Percentiles rank a stretch among this genome's conserved stretches.
phyloP scores from a whole-genome alignment of 1,139 yeast species.

The Yamadazyma epiphylla region DNA sequence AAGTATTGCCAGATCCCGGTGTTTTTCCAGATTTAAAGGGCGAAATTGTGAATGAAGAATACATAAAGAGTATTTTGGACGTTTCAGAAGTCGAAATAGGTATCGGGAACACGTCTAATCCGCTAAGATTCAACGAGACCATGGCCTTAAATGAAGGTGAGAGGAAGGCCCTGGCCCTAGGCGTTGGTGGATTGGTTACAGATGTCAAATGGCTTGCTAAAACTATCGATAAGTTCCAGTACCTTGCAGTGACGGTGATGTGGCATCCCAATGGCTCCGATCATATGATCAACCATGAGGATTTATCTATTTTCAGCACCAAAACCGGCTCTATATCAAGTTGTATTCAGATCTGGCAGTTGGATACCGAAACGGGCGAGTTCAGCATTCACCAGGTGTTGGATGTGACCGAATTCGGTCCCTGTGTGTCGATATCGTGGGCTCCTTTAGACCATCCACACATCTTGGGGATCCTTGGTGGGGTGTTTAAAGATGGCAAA shows the following conservation, averaged over 20 bases:
- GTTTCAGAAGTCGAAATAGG: too few species aligned
- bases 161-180: conserved; percentile 44
- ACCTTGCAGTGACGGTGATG: conserved; percentile 50
- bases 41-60: too few species aligned
- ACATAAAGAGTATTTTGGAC: too few species aligned
- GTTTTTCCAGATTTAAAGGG: too few species aligned
- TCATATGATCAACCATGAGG: conserved; percentile 23
- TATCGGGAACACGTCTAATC: too few species aligned
- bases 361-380: conserved; percentile 23
- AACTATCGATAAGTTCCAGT: conserved; percentile 18
- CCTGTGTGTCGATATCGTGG: conserved; percentile 53
- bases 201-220: conserved; percentile 54
- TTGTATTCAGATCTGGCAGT: conserved; percentile 47
- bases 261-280: conserved; percentile 25
- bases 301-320: conserved; percentile 27
- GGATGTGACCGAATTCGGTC: conserved; percentile 48
- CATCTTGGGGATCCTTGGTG: conserved; percentile 46
- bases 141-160: conserved; percentile 12
- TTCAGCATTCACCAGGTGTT: conserved; percentile 27
- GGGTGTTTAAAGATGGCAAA: conserved; percentile 61
- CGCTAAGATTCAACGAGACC: too few species aligned
- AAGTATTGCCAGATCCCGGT: too few species aligned
- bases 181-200: conserved; percentile 55
- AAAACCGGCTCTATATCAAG: conserved; percentile 20
- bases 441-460: conserved; percentile 25